phyloP scores from a whole-genome alignment of 768 basidiomycete genomes.

The Podaxis sp. region DNA sequence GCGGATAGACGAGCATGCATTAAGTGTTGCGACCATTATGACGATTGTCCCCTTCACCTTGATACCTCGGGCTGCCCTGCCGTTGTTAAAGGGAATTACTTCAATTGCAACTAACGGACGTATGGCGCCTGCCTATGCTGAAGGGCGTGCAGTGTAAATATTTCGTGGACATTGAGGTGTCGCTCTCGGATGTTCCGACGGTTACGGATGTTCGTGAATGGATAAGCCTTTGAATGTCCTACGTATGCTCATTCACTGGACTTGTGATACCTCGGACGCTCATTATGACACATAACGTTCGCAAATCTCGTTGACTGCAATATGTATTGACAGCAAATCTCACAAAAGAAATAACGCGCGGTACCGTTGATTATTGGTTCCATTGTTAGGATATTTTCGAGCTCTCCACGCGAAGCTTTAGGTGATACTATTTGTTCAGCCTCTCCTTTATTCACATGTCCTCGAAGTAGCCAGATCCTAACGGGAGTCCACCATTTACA shows the following conservation, averaged over 20 bases:
- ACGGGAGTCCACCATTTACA: too few species aligned
- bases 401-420: too few species aligned
- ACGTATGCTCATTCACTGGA: too few species aligned
- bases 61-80: slow-evolving; percentile 52
- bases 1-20: slow-evolving; percentile 52
- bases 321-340: not conserved
- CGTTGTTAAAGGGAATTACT: slow-evolving; percentile 25
- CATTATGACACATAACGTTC: not conserved
- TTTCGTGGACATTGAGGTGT: too few species aligned
- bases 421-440: too few species aligned
- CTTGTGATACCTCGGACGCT: not conserved
- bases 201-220: too few species aligned
- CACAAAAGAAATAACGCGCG: not conserved
- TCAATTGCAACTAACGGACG: not conserved
- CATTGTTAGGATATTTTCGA: too few species aligned
- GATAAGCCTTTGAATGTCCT: too few species aligned
- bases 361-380: not conserved
- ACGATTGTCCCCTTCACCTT: slow-evolving; percentile 53
- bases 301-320: not conserved
- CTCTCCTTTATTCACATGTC: too few species aligned
- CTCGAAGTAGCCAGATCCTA: too few species aligned
- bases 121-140: not conserved
- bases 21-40: slow-evolving; percentile 54
- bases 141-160: too few species aligned
- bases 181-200: too few species aligned